These are phyloP conservation scores for Rosa persica DNA, from an alignment of 306 rosid species.

Conservation along the genomic window DNA sequence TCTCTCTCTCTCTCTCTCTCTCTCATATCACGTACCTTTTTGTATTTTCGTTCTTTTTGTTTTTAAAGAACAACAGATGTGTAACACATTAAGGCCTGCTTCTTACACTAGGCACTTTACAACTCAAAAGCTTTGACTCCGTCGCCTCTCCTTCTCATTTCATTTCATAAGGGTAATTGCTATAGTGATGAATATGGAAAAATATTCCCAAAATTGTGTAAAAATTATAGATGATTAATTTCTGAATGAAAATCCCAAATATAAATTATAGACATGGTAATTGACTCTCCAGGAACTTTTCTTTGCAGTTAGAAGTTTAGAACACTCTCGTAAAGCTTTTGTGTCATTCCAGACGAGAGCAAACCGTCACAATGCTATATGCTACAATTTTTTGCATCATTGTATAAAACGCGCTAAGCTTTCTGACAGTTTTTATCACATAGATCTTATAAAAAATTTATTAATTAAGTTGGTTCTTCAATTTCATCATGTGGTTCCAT, in stretches of 20 bases:
- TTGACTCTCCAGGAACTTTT: too few relatives aligned
- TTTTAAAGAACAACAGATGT: constrained; percentile 6
- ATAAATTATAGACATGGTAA: not conserved
- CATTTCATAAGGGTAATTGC: not conserved
- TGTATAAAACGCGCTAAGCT: not conserved
- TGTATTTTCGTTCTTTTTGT: constrained; percentile 27
- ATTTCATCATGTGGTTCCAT: too few relatives aligned
- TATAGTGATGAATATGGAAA: not conserved
- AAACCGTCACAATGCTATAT: not conserved
- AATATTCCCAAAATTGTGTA: not conserved
- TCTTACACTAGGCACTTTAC: constrained; percentile 16
- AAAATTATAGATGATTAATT: not conserved
- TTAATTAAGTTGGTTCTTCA: not conserved
- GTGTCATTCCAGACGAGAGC: not conserved
- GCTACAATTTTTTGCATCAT: not conserved
- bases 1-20: constrained; percentile 10
- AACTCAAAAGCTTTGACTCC: constrained; percentile 4
- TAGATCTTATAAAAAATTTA: not conserved
- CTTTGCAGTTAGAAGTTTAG: too few relatives aligned
- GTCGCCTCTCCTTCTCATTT: not conserved
- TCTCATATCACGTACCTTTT: constrained; percentile 12
- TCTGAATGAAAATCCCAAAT: not conserved
- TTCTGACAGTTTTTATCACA: not conserved
- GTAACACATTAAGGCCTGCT: constrained; percentile 15
- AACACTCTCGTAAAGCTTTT: not conserved